Base-by-base conservation (phyloP, 305 asterid species). In the Fraxinus floribunda region DNA sequence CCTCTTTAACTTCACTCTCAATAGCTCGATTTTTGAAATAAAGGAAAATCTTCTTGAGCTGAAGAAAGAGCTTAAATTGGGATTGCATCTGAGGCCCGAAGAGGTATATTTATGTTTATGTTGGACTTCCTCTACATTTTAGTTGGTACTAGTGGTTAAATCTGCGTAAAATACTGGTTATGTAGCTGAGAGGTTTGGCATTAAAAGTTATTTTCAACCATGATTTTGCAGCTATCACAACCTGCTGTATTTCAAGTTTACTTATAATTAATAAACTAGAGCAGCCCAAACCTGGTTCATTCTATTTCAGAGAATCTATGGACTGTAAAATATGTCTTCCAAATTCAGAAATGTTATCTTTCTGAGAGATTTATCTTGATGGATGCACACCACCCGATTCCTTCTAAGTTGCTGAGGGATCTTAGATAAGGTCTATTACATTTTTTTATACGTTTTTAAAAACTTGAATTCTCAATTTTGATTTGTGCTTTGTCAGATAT, bases 11-110 rank as follows among this genome's bases (percentile, higher is more conserved):
- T 96, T 96, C 90, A 88, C 94, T 64, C 98, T 96, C 78, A 82
- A 89, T 82, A 94, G 93, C 88, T 91, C 99, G 76, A 92, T 93
- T 64, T 82, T 82, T 81, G 98, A 93, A 30, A 90, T 96, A 81
- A 92, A 86, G 78, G 90, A 91, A 86, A 90, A 92, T 87, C 89
- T 91, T 80, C 80, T 49, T 72, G 91, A 84, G 85, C 89, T 96
- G 88, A 96, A 91, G 88, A 88, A 84, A 86, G 97, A 96, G 83
- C 90, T 96, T 82, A 90, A 88, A 82, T 74, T 74, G 78, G 97
- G 94, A 72, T 88, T 96, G 88, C 91, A 85, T 85, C 91, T 96
- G 86, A 85, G 81, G 87, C 88, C 88, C 7, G 75, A 87, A 76
- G 99, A 96, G 98, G 99, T 96, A 90, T 80, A 71, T 5, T 74